Base-by-base conservation (phyloP, 2,329 filamentous ascomycete species). In the Fusarium sp. region DNA sequence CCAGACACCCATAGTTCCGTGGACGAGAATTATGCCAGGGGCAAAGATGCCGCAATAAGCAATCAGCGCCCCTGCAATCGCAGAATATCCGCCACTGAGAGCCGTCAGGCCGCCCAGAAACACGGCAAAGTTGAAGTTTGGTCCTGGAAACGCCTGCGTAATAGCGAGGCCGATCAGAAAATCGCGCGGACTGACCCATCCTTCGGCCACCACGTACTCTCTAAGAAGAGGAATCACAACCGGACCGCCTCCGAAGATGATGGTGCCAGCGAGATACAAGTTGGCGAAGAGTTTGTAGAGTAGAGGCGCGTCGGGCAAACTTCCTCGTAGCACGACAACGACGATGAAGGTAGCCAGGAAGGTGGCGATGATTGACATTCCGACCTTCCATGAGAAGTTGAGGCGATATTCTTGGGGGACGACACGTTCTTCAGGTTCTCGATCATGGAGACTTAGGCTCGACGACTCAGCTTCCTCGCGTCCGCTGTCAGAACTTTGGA, bases 151-250 rank as follows among this genome's bases (percentile, higher is more conserved):
- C 0, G 87, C 83, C 73, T 92, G 89, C 15, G 87, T 88, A 49
- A 92, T 81, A 7, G 89, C 90, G 0, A 92, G 83, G 0, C 89
- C 90, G 44, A 92, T 85, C 1, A 92, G 78, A 70, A 92, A 92
- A 70, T 92, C 88, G 5, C 90, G 83, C 0, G 87, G 80, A 0
- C 82, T 85, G 0, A 92, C 89, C 89, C 89, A 92, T 7, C 87
- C 86, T 24, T 88, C 86, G 0, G 82, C 80, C 0, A 91, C 90
- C 32, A 91, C 78, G 65, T 85, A 86, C 58, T 87, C 82, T 15
- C 85, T 79, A 2, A 89, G 77, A 0, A 90, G 79, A 0, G 87
- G 87, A 40, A 89, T 88, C 0, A 89, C 87, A 1, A 89, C 86
- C 0, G 87, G 87, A 0, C 87, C 87, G 3, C 87, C 86, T 4